Evolutionary conservation across 768 basidiomycete species (phyloP).

Genomic region (Kwoniella bestiolae): DNA sequence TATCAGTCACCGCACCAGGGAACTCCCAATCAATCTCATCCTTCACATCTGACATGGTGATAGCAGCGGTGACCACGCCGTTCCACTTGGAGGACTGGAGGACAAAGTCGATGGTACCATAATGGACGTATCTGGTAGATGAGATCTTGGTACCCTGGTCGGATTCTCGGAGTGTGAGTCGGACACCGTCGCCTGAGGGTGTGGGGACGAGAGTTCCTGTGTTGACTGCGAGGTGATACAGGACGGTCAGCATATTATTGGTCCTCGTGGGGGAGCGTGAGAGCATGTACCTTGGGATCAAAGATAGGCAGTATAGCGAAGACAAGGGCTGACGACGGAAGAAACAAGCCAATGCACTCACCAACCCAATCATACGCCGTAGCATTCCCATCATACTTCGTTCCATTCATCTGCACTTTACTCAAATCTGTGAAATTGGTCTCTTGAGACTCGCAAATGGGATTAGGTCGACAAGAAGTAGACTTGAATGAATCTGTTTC

Average conservation of each 20-base stretch:
- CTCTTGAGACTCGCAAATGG: slow-evolving; percentile 69
- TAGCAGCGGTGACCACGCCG: slow-evolving; percentile 74
- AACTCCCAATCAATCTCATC: slow-evolving; percentile 54
- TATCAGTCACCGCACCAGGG: slow-evolving; percentile 61
- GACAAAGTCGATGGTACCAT: slow-evolving; percentile 66
- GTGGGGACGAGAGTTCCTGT: slow-evolving; percentile 32
- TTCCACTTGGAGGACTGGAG: slow-evolving; percentile 71
- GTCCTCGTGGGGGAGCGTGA: background rate
- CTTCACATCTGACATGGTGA: slow-evolving; percentile 75
- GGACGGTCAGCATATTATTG: background rate
- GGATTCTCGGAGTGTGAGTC: slow-evolving; percentile 68
- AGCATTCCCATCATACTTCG: slow-evolving; percentile 74
- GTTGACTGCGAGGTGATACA: slow-evolving; percentile 13
- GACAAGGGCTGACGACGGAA: too few relatives aligned
- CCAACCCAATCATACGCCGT: slow-evolving; percentile 63
- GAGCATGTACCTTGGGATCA: background rate
- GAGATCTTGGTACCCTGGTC: slow-evolving; percentile 77
- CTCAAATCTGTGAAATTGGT: slow-evolving; percentile 57
- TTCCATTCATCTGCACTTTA: slow-evolving; percentile 69
- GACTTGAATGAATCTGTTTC: slow-evolving; percentile 66
- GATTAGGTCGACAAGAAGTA: slow-evolving; percentile 69
- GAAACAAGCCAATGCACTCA: slow-evolving; percentile 20
- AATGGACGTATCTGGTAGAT: slow-evolving; percentile 79
- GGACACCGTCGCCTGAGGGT: slow-evolving; percentile 26
- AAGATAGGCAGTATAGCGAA: background rate